Percentiles rank a stretch among this genome's conserved stretches.
Evolutionary conservation across 805 yeast species (phyloP).

Genomic region (Zygotorulaspora sp.): DNA sequence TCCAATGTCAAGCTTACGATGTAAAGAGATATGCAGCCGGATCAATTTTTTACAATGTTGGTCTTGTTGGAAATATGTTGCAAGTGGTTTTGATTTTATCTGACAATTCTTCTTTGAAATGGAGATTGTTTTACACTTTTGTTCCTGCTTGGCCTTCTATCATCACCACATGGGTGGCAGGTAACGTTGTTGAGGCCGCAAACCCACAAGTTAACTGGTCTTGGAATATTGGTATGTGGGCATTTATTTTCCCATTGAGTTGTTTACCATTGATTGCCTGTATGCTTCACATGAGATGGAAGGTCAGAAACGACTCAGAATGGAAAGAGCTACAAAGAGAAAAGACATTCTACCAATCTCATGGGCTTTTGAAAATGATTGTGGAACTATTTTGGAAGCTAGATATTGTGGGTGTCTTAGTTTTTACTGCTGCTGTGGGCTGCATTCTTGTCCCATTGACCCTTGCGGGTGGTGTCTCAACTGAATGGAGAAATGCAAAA

Average conservation of each 20-base stretch:
- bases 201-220: constrained; percentile 44
- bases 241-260: constrained; percentile 50
- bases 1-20: constrained; percentile 50
- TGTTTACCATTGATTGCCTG: constrained; percentile 47
- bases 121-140: constrained; percentile 58
- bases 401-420: constrained; percentile 56
- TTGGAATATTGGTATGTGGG: constrained; percentile 60
- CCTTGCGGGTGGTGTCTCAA: constrained; percentile 53
- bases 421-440: constrained; percentile 51
- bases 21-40: constrained; percentile 53
- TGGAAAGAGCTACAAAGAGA: constrained; percentile 28
- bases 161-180: constrained; percentile 69
- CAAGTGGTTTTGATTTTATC: constrained; percentile 52
- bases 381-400: constrained; percentile 51
- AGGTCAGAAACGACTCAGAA: constrained; percentile 42
- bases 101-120: constrained; percentile 59
- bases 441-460: constrained; percentile 64
- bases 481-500: constrained; percentile 52
- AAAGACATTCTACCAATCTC: constrained; percentile 14
- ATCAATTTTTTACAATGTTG: constrained; percentile 43
- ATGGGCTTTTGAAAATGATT: constrained; percentile 26
- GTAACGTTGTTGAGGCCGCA: constrained; percentile 43
- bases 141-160: constrained; percentile 63
- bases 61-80: constrained; percentile 56
- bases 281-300: constrained; percentile 44